Evolutionary conservation across 345 rosid genomes (phyloP), one percentile per base, ranked within the genome.

Genomic region (Erodium maritimum): DNA sequence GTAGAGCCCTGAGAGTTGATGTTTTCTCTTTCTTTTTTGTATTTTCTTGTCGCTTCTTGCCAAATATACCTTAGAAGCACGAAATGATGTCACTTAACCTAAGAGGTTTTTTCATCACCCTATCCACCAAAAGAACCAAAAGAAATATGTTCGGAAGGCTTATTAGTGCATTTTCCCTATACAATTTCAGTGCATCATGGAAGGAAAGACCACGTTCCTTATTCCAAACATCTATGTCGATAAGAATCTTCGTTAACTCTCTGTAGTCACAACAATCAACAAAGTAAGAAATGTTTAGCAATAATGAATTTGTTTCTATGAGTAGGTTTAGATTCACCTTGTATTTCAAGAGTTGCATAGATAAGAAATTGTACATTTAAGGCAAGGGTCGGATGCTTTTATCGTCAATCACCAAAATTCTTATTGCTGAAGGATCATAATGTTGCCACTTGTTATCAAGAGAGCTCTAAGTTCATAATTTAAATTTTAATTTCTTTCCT

Each of bases 211-310:
- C 74, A 23, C 59, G 66, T 76, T 89, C 75, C 64, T 72, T 69
- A 64, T 80, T 67, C 95, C 95, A 93, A 16, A 65, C 72, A 57
- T 93, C 95, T 74, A 77, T 75, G 75, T 89, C 96, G 3, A 87
- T 69, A 54, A 93, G 79, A 72, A 93, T 59, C 83, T 86, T 56
- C 34, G 48, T 16, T 14, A 42, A 42, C 48, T 42, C 48, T 3
- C 48, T 42, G 5, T 14, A 42, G 14, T 42, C 48, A 42, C 16
- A 42, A 10, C 17, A 42, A 42, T 42, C 17, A 42, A 12, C 2
- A 42, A 16, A 0, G 48, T 42, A 2, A 42, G 17, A 42, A 42
- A 42, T n/a, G 9, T 5, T 29, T 29, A 5, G 4, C 37, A 1
- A 42, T 10, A 10, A 42, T 42, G 0, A 10, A 12, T 10, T 14